Evolutionary conservation across 805 yeast genomes (phyloP).

Genomic region (Isabelozyma pseudorhagii): DNA sequence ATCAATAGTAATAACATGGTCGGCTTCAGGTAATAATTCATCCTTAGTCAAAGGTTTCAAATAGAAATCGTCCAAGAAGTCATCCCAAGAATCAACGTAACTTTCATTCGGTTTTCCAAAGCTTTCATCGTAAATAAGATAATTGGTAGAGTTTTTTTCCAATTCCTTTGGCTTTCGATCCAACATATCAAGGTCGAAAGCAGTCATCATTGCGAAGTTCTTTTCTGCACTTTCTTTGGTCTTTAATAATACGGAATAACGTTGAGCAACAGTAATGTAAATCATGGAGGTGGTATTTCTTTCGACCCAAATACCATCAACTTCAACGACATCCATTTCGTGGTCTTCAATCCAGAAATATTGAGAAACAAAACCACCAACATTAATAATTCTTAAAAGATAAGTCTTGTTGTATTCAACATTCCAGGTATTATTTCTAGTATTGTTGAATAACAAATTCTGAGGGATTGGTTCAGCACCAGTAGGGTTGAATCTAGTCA

Average conservation of each 20-base stretch:
- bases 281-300: conserved; percentile 54
- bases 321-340: conserved; percentile 38
- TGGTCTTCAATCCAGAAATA: conserved; percentile 42
- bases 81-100: conserved; percentile 29
- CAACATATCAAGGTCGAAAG: conserved; percentile 63
- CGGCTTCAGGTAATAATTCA: conserved; percentile 55
- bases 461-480: conserved; percentile 85
- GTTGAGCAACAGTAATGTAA: conserved; percentile 76
- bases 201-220: conserved; percentile 61
- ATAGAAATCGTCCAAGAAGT: conserved; percentile 71
- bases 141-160: conserved; percentile 49
- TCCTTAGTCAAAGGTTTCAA: conserved; percentile 60
- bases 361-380: conserved; percentile 72
- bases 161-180: conserved; percentile 64
- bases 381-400: conserved; percentile 59
- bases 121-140: conserved; percentile 46
- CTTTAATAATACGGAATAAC: conserved; percentile 66
- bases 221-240: conserved; percentile 44
- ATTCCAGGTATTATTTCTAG: conserved; percentile 51
- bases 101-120: conserved; percentile 16
- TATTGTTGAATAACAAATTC: conserved; percentile 61
- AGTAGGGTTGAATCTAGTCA: conserved; percentile 71
- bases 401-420: conserved; percentile 63
- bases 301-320: conserved; percentile 53
- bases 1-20: conserved; percentile 55